Percentiles rank a stretch among this genome's conserved stretches.
These are phyloP conservation scores for Arthrocladium fulminans DNA, from an alignment of 2,329 filamentous ascomycete species.

Conservation along the genomic window DNA sequence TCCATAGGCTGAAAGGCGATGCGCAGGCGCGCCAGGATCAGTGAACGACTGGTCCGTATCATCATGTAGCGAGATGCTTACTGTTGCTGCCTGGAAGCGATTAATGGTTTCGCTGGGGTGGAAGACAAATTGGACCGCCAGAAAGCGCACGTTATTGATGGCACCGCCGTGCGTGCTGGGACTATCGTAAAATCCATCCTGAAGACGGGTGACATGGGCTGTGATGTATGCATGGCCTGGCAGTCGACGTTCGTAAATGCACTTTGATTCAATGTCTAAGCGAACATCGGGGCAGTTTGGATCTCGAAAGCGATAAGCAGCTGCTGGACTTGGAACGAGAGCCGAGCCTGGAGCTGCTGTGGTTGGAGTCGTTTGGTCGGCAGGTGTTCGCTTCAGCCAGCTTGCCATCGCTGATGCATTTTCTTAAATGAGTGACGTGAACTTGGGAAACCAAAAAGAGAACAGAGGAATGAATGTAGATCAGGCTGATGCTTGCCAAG, in stretches of 20 bases:
- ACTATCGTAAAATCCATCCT: conserved; percentile 41
- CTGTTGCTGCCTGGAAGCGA: conserved; percentile 41
- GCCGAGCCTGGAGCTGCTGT: conserved; percentile 1
- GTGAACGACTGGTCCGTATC: conserved; percentile 11
- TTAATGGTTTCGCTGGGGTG: conserved; percentile 38
- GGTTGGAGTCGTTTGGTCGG: conserved; percentile 4
- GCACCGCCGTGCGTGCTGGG: conserved; percentile 34
- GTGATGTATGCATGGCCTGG: conserved; percentile 43
- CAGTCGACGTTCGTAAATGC: conserved; percentile 42
- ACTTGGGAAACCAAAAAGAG: not conserved
- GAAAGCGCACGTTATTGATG: conserved; percentile 40
- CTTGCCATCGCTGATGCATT: conserved; percentile 8
- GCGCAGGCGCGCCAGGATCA: not conserved
- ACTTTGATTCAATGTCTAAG: conserved; percentile 32
- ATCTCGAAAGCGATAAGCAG: conserved; percentile 18
- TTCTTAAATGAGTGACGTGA: not conserved
- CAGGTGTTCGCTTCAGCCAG: conserved; percentile 6
- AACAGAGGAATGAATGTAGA: not conserved
- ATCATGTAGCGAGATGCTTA: conserved; percentile 33
- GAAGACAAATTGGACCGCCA: conserved; percentile 43
- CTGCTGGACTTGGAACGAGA: not conserved
- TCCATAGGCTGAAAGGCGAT: not conserved
- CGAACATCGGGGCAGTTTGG: conserved; percentile 32
- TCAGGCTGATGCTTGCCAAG: not conserved
- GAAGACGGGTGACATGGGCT: conserved; percentile 42